Evolutionary conservation across 1,284 basidiomycete genomes (phyloP), one percentile per base, ranked within the genome.

Genomic region (Austropuccinia psidii): DNA sequence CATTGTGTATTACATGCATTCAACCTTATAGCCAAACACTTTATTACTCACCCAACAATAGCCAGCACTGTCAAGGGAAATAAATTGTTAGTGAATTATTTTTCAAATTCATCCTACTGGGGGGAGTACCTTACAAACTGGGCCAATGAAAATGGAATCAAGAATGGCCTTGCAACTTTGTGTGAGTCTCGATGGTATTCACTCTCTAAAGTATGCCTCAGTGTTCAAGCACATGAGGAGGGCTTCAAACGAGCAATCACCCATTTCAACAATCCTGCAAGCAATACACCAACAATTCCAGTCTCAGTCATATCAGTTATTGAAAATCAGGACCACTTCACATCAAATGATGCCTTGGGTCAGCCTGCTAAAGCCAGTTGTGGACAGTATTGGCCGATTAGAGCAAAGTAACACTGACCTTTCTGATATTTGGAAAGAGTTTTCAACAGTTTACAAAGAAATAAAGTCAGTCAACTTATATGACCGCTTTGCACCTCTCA

Each of bases 41-140:
- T 70, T 7, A 6, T 43, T 15, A 49, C 4, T 49, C 43, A 70
- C 31, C 55, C 39, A 70, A 35, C 7, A 27, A 70, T 70, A 31
- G 55, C 29, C n/a, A 0, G 6, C 4, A n/a, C 49, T n/a, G 29
- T 70, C 2, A 70, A 70, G 8, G 27, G 19, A 31, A 70, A 70
- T n/a, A 58, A 58, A 17, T 43, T n/a, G 2, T 39, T 69, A 29
- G 52, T 58, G 7, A 70, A 60, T 35, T 70, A 70, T 55, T 70
- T 70, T 27, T 43, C 43, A 13, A n/a, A 11, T n/a, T 70, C 67
- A 1, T 37, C 24, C 7, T 58, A 45, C 27, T 70, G 50, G 52
- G n/a, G 41, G 19, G 55, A 70, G 21, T 41, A 70, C 31, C 39
- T 70, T n/a, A 13, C 39, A 4, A 58, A 1, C 5, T 70, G 67